These are phyloP conservation scores for Entelexis paramagnoliae DNA, from an alignment of 1,139 yeast genomes.

Conservation along the genomic window DNA sequence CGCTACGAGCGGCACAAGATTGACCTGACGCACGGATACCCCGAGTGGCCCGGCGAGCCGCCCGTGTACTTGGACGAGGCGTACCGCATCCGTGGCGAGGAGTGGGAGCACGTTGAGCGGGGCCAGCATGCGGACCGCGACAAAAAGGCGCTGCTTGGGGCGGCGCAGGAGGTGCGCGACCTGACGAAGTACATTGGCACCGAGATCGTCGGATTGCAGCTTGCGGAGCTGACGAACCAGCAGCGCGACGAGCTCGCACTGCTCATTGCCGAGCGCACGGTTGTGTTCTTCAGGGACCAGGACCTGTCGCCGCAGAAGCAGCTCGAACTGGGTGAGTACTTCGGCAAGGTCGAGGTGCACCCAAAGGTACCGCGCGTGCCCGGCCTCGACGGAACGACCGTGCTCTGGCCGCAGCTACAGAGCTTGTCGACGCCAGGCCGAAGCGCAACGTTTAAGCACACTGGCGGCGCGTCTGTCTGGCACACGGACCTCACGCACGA, in stretches of 20 bases:
- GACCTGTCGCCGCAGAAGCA: conserved; percentile 43
- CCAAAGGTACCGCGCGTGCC: conserved; percentile 35
- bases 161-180: conserved; percentile 30
- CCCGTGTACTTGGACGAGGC: conserved; percentile 50
- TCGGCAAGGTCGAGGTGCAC: conserved; percentile 46
- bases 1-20: conserved; percentile 35
- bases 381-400: conserved; percentile 39
- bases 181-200: conserved; percentile 56
- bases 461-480: conserved; percentile 34
- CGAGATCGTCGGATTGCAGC: conserved; percentile 48
- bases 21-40: conserved; percentile 40
- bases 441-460: conserved; percentile 23
- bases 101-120: conserved; percentile 32
- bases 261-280: conserved; percentile 55
- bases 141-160: conserved; percentile 39
- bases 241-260: conserved; percentile 57
- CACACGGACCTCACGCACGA: conserved; percentile 67
- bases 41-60: conserved; percentile 35
- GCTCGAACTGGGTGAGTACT: conserved; percentile 52
- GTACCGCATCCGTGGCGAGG: conserved; percentile 36
- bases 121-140: conserved; percentile 40
- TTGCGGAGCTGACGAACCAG: conserved; percentile 41
- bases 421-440: conserved; percentile 20
- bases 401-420: conserved; percentile 44
- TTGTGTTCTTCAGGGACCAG: conserved; percentile 56